Evolutionary conservation across 1,139 yeast genomes (phyloP).

Genomic region (Scheffersomyces parashehatae): DNA sequence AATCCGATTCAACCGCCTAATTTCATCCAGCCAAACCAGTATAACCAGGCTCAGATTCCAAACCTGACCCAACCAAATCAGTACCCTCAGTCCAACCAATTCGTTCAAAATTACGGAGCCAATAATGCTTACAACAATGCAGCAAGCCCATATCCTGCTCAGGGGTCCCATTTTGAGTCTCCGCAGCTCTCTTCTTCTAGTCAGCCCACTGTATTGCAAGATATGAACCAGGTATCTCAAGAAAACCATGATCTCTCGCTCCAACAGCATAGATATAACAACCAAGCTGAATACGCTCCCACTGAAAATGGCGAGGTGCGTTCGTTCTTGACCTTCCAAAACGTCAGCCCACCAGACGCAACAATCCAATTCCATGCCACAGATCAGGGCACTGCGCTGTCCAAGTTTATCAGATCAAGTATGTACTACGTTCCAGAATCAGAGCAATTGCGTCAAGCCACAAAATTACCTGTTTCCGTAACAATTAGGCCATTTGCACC

Average conservation of each 20-base stretch:
- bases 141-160: background rate
- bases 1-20: constrained; percentile 6
- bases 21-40: constrained; percentile 4
- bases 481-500: constrained; percentile 85
- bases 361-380: constrained; percentile 68
- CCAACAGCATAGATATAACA: constrained; percentile 53
- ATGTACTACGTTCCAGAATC: constrained; percentile 83
- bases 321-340: constrained; percentile 67
- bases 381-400: constrained; percentile 85
- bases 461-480: constrained; percentile 81
- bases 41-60: background rate
- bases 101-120: background rate
- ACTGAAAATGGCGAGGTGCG: constrained; percentile 30
- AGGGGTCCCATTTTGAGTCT: background rate
- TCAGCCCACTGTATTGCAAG: background rate
- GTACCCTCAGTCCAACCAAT: background rate
- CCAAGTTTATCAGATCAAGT: constrained; percentile 75
- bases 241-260: constrained; percentile 40
- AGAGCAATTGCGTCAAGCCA: constrained; percentile 66
- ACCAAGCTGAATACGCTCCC: constrained; percentile 49
- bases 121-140: background rate
- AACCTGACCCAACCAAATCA: background rate
- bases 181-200: constrained; percentile 4
- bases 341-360: constrained; percentile 79
- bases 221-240: background rate